Percentiles rank a stretch among this genome's conserved stretches.
Evolutionary conservation across 2,329 filamentous ascomycete species (phyloP).

Genomic region (Dactylonectria macrodidyma): DNA sequence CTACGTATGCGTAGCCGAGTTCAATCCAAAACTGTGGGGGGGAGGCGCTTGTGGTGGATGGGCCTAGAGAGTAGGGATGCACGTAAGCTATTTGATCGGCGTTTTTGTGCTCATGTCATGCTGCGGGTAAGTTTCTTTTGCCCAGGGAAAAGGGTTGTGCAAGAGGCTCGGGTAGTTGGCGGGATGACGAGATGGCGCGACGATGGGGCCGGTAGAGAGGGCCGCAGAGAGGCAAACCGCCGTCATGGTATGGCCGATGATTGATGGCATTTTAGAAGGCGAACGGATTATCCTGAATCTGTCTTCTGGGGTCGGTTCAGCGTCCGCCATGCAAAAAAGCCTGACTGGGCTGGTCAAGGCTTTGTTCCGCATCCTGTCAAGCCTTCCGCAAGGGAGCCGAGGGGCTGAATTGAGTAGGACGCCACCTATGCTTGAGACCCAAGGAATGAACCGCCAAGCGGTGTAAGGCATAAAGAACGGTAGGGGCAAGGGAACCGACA

Average conservation of each 20-base stretch:
- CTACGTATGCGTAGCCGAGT: not conserved
- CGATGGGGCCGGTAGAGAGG: constrained; percentile 9
- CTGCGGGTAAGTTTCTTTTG: not conserved
- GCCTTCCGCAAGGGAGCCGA: constrained; percentile 4
- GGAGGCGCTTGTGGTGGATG: constrained; percentile 9
- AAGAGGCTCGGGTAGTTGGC: constrained; percentile 3
- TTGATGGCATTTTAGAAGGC: constrained; percentile 13
- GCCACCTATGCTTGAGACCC: constrained; percentile 10
- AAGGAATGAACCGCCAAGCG: constrained; percentile 10
- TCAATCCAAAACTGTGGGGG: constrained; percentile 2
- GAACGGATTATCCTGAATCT: not conserved
- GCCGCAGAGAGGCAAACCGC: constrained; percentile 2
- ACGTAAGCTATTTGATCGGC: not conserved
- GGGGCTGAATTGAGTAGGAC: not conserved
- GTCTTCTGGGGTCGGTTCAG: not conserved
- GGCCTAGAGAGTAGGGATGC: not conserved
- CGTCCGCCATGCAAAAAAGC: not conserved
- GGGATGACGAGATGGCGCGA: constrained; percentile 1
- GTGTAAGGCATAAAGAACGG: constrained; percentile 15
- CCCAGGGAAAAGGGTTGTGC: constrained; percentile 1
- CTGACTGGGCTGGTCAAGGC: not conserved
- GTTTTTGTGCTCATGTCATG: not conserved
- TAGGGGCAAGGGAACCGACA: not conserved
- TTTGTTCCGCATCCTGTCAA: constrained; percentile 19
- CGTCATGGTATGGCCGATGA: constrained; percentile 2